phyloP scores from a whole-genome alignment of 306 rosid genomes.

The Biancaea sappan region DNA sequence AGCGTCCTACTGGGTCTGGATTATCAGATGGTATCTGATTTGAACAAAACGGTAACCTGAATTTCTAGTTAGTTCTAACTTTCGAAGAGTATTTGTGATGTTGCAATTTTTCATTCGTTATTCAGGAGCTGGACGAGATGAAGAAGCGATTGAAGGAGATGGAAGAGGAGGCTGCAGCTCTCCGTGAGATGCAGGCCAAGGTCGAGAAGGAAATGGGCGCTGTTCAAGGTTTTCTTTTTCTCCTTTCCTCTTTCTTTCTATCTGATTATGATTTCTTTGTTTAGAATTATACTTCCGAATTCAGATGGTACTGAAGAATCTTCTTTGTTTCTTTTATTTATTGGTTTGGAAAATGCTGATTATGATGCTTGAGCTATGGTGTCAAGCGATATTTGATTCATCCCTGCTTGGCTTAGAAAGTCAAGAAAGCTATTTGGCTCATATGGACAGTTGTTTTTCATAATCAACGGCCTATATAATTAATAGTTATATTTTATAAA shows the following conservation, averaged over 20 bases:
- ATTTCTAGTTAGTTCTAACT: not conserved
- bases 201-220: slow-evolving; percentile 96
- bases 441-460: too few relatives aligned
- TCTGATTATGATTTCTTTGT: not conserved
- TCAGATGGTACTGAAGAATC: not conserved
- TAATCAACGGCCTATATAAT: too few relatives aligned
- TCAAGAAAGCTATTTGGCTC: too few relatives aligned
- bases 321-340: not conserved
- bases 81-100: not conserved
- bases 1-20: not conserved
- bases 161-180: slow-evolving; percentile 98
- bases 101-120: not conserved
- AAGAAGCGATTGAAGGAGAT: slow-evolving; percentile 88
- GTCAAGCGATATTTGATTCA: not conserved
- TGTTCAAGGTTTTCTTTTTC: slow-evolving; percentile 63
- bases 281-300: not conserved
- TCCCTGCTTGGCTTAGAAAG: too few relatives aligned
- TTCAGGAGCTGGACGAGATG: slow-evolving; percentile 89
- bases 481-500: too few relatives aligned
- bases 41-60: not conserved
- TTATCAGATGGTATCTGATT: not conserved
- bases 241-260: not conserved
- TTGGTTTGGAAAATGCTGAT: not conserved
- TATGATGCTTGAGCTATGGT: not conserved
- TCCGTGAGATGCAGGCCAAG: slow-evolving; percentile 97